phyloP scores from a whole-genome alignment of 345 rosid species.

The Arabidopsis suecica region DNA sequence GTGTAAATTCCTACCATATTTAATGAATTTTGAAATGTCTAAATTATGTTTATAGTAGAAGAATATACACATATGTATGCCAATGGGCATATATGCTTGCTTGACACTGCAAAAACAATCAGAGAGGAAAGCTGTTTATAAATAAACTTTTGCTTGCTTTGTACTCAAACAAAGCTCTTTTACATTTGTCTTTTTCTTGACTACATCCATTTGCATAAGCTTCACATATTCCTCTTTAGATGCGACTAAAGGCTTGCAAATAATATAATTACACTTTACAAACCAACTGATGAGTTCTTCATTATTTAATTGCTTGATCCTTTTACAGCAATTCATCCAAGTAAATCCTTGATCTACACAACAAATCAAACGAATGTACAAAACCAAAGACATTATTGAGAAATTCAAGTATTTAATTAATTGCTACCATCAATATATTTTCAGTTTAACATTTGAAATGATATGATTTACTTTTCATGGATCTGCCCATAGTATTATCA shows the following conservation, averaged over 20 bases:
- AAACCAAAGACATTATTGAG: not conserved
- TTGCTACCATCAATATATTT: not conserved
- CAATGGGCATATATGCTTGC: conserved; percentile 80
- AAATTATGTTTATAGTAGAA: conserved; percentile 11
- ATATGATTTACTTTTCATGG: too few relatives aligned
- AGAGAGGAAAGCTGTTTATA: conserved; percentile 41
- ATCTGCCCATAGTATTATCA: too few relatives aligned
- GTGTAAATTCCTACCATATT: conserved; percentile 23
- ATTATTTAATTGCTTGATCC: too few relatives aligned
- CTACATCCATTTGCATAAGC: conserved; percentile 44
- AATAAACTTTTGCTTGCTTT: conserved; percentile 74
- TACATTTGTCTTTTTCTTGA: conserved; percentile 35
- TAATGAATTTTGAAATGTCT: not conserved
- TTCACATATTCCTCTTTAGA: conserved; percentile 46
- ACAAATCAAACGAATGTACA: not conserved
- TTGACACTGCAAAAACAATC: conserved; percentile 51
- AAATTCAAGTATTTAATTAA: not conserved
- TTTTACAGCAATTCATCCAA: too few relatives aligned
- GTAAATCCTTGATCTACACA: not conserved
- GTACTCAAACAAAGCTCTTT: conserved; percentile 69
- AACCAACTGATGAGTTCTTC: too few relatives aligned
- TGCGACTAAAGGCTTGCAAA: conserved; percentile 6
- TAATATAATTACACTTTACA: not conserved
- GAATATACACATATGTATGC: conserved; percentile 26
- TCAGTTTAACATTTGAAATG: too few relatives aligned